Percentiles rank a stretch among this genome's conserved stretches.
These are phyloP conservation scores for Fusarium sp. DNA, from an alignment of 2,329 filamentous ascomycete genomes.

Conservation along the genomic window DNA sequence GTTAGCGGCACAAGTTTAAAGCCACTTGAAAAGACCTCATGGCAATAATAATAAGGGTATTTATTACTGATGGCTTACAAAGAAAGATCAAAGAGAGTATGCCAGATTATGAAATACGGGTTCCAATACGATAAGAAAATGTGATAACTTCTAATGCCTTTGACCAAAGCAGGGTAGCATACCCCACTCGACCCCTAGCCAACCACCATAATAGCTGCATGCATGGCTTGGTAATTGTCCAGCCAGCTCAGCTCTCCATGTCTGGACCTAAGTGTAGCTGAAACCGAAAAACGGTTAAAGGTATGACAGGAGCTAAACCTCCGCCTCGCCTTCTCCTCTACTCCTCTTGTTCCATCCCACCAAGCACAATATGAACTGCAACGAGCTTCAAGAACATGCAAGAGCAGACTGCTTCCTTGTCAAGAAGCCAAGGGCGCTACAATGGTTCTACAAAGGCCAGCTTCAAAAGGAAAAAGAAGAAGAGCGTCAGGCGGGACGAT, in stretches of 20 bases:
- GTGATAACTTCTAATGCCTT: background rate
- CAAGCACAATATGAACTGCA: slow-evolving; percentile 52
- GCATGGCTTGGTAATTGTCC: slow-evolving; percentile 41
- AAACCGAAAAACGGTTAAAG: slow-evolving; percentile 14
- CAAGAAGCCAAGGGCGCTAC: slow-evolving; percentile 56
- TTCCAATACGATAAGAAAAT: background rate
- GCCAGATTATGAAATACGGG: background rate
- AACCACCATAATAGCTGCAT: slow-evolving; percentile 23
- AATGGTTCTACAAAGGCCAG: slow-evolving; percentile 60
- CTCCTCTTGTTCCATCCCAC: background rate
- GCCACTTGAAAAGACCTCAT: slow-evolving; percentile 6
- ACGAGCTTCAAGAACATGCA: slow-evolving; percentile 52
- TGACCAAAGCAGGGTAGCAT: background rate
- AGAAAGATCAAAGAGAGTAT: background rate
- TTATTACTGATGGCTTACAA: background rate
- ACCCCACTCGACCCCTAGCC: background rate
- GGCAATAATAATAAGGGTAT: background rate
- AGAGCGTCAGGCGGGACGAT: slow-evolving; percentile 60
- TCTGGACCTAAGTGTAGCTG: background rate
- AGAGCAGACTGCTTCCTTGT: slow-evolving; percentile 52
- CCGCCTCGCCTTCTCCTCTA: slow-evolving; percentile 1
- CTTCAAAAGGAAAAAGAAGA: slow-evolving; percentile 58
- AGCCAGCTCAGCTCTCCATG: slow-evolving; percentile 42
- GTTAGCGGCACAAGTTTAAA: slow-evolving; percentile 18
- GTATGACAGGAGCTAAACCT: background rate